Base-by-base conservation (phyloP, 106 monocot species). In the Amphibolis antarctica region DNA sequence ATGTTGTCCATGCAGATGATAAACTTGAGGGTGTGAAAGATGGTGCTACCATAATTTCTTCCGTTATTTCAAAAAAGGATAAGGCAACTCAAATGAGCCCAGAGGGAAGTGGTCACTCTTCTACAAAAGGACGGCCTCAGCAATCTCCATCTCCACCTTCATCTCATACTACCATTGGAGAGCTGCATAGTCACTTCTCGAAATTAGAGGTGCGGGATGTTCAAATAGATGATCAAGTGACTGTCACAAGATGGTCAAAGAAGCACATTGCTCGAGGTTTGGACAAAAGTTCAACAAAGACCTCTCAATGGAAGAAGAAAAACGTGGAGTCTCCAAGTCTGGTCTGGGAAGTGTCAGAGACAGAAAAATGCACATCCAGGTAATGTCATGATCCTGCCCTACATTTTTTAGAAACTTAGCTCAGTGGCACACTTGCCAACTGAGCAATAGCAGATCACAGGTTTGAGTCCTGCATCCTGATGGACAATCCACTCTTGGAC, bases 161-260 rank as follows among this genome's bases (percentile, higher is more conserved):
- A 53, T 48, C 54, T 7, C 70, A 36, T 51, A 25, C 47, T 51
- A 25, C 47, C 21, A 62, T 62, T 52, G 70, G 17, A 28, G 61
- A 70, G 18, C 17, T 70, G 51, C 51, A 26, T 15, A 66, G 74
- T 48, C 73, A 79, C 66, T 72, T 75, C 44, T 66, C 81, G 5
- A 86, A 81, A 62, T 22, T 82, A 47, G 93, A 94, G 59, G 75
- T 94, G 23, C 83, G 83, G 45, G 93, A 94, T 76, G 93, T 94
- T 21, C 79, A 89, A 62, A 83, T 94, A 21, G 93, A 94, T 74
- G 89, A 94, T 53, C 68, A 71, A 14, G 93, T 94, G 21, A 94
- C 89, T 27, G 73, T 89, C 22, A 88, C 88, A 1, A 75, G 93
- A 60, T 89, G 93, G 93, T 85, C 88, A 13, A 94, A 89, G 76